Base-by-base conservation (phyloP, 352 stramenopile genomes). In the Globisporangium sylvaticum region DNA sequence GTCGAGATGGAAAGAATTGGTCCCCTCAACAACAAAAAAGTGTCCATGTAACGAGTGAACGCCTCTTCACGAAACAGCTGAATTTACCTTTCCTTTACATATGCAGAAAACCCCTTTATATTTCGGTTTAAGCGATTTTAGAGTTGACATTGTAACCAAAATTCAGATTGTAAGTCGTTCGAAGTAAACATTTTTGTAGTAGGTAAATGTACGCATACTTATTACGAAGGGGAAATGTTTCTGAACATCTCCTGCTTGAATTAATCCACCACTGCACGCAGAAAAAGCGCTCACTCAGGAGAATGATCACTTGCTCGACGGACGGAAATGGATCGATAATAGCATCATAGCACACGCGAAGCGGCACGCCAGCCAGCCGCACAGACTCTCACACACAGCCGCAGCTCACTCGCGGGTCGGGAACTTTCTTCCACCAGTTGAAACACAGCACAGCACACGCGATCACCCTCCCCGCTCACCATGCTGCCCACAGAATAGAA, bases 341-440 rank as follows among this genome's bases (percentile, higher is more conserved):
- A 29, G 27, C n/a, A n/a, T n/a, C n/a, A 58, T 42, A 29, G 31
- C 58, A 63, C 65, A 29, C 46, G 57, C 65, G 44, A 54, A 54
- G 57, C 62, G 56, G 22, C 64, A 65, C 57, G 44, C 32, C 64
- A 58, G 27, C 24, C 64, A 32, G 37, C 37, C 12, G 12, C 37
- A 20, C 12, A 42, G 12, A 15, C 34, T 42, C 34, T 15, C 3
- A 20, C 37, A 20, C 37, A 44, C 37, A 44, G 4, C 20, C 37
- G 37, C 37, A 44, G 37, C 37, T 44, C 37, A 44, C 20, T n/a
- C 63, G 53, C 54, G 14, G n/a, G n/a, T 58, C 12, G 22, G 31
- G 64, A 69, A 66, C 46, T 55, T 70, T 70, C 65, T 50, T 39
- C 18, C 55, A 60, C 55, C 31, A 44, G 37, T 12, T 12, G 18